Evolutionary conservation across 495 filamentous ascomycete species (phyloP), one percentile per base, ranked within the genome.

Genomic region (Xylaria bambusicola): DNA sequence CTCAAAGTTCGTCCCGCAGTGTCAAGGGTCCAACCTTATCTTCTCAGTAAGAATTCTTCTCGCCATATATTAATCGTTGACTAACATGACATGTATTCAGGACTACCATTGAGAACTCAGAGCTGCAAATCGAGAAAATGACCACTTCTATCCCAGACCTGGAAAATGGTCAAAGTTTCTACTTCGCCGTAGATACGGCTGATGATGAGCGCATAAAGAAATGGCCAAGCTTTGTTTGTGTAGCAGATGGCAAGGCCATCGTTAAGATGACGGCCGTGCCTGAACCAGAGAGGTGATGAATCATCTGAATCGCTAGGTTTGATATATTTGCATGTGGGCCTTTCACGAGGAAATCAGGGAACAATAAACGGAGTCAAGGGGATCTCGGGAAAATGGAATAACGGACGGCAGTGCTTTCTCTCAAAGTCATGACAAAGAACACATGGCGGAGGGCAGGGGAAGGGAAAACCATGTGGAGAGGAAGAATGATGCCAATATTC

Each of bases 121-220:
- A 31, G 12, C 6, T 60, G 20, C 51, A 64, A 17, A n/a, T 48
- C 36, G 62, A 64, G 15, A 12, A n/a, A 12, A 20, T 4, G 10
- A 17, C 29, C 12, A 29, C 40, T 6, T 6, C 6, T 4, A 44
- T 15, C 18, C 17, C 41, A 27, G 7, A 17, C 20, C 49, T 23
- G 52, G 45, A 36, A 45, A 47, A 18, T 56, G 57, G 3, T 20
- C 17, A 18, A 45, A 40, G 12, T 1, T 66, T 41, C 61, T 58
- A n/a, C 33, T 50, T 66, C 13, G 27, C 44, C 15, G 38, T 66
- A 10, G 64, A 66, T 23, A 50, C 58, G 3, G 64, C 60, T 20
- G 56, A 66, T 12, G 64, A 66, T 42, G 64, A 66, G 17, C 64
- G 64, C 6, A 60, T 61, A 5, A 52, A 38, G 15, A 41, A 35